A percentile compares a stretch with the other conserved stretches of the same genome.
Conservation (phyloP, 2,329 filamentous ascomycete genomes). For the Venturia asperata region DNA sequence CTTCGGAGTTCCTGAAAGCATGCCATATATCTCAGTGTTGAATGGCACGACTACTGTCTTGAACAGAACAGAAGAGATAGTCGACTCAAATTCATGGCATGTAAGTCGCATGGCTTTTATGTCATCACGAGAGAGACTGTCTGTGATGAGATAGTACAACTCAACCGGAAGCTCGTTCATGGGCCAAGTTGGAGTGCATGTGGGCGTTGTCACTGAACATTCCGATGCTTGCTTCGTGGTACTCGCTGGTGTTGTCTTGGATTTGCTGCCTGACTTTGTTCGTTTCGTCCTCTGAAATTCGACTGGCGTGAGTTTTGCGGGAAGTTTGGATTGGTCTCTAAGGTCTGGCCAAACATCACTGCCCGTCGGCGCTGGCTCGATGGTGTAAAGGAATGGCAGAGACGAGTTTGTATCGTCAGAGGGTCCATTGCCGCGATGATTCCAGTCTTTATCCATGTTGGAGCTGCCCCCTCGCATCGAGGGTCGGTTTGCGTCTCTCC, state of each 20-base stretch:
- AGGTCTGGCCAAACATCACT: constrained; percentile 34
- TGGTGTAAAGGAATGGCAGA: constrained; percentile 13
- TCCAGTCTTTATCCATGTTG: neutral
- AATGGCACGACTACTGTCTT: constrained; percentile 59
- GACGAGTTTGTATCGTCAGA: neutral
- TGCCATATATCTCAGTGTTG: constrained; percentile 55
- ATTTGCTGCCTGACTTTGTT: neutral
- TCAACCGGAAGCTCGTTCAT: constrained; percentile 48
- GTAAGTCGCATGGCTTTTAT: constrained; percentile 57
- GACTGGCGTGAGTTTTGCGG: constrained; percentile 18
- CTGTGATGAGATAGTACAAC: constrained; percentile 52
- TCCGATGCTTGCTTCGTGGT: neutral
- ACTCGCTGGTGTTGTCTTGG: neutral
- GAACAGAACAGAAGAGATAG: constrained; percentile 53
- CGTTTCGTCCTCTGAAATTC: neutral
- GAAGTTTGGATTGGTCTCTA: constrained; percentile 26
- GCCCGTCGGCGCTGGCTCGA: constrained; percentile 13
- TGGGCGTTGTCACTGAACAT: neutral
- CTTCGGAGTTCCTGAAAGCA: constrained; percentile 29
- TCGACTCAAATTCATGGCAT: constrained; percentile 51
- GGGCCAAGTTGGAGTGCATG: constrained; percentile 8
- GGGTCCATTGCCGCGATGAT: neutral
- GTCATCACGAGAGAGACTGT: constrained; percentile 50
- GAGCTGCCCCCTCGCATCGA: neutral
- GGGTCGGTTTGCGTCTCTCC: neutral